Base-by-base conservation (phyloP, 371 early-diverging fungal species). In the Circinella umbellata region DNA sequence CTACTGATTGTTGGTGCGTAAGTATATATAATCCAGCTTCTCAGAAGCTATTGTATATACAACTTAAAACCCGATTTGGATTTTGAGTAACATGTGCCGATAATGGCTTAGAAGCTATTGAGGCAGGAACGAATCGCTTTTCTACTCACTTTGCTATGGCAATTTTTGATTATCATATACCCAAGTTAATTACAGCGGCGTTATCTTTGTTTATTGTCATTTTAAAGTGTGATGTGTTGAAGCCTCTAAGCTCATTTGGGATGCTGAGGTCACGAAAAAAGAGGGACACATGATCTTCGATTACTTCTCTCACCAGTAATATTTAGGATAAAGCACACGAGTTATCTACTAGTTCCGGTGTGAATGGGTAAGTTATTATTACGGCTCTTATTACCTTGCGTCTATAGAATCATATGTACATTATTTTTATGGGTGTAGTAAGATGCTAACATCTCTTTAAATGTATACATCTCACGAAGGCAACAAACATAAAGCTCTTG, bases 131-230 rank as follows among this genome's bases (percentile, higher is more conserved):
- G 1, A 70, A 64, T 34, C 74, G 76, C 34, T 78, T 79, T 2
- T 60, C 59, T 7, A 69, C 73, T 0, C 72, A 75, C 61, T 83
- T 80, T 60, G 57, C 53, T 6, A 77, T 83, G 76, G 83, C 70
- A 3, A 77, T 83, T 38, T 80, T 83, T 73, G 83, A 83, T 67
- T 79, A 83, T 67, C 83, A 83, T 67, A 83, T 83, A 81, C 83
- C 83, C 27, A 75, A 80, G 68, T 76, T 78, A 61, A 42, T 11
- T 9, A 1, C 6, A 42, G 42, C 42, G 11, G 42, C 42, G 9
- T 42, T 42, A 20, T 63, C 42, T 27, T 37, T 60, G 0, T n/a
- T 48, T 14, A 20, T 3, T 17, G 17, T 11, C 53, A 64, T n/a
- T n/a, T n/a, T n/a, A n/a, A n/a, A 79, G 76, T 83, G 83, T 57